Evolutionary conservation across 306 rosid genomes (phyloP).

Genomic region (Rosa rugosa): DNA sequence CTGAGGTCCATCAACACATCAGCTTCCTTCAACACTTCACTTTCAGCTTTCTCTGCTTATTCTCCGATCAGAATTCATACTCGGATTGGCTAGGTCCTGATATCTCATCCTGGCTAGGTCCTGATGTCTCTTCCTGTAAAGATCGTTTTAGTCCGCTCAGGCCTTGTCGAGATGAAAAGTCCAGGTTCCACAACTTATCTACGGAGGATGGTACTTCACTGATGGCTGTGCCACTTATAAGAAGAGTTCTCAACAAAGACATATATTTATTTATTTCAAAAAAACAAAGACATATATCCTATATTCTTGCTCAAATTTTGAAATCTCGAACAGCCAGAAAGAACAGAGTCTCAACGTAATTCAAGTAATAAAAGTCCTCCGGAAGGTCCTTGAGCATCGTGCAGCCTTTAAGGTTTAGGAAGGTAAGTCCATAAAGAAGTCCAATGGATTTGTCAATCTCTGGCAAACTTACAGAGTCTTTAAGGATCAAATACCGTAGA

Average conservation of each 20-base stretch:
- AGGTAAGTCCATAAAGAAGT: conserved; percentile 9
- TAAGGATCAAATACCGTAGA: conserved; percentile 32
- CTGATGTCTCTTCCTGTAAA: no score
- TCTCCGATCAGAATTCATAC: no score
- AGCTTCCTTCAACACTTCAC: no score
- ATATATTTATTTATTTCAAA: no score
- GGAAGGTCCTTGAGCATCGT: conserved; percentile 26
- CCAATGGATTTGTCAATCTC: conserved; percentile 19
- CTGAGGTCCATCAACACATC: no score
- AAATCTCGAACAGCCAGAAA: conserved; percentile 42
- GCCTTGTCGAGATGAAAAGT: no score
- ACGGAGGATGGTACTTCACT: conserved; percentile 25
- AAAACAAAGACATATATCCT: conserved; percentile 33
- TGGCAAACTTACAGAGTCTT: conserved; percentile 23
- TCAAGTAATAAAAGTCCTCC: no score
- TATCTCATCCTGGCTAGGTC: no score
- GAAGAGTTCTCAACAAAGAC: conserved; percentile 37
- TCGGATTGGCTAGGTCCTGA: no score
- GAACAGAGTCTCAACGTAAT: conserved; percentile 20
- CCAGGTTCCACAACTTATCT: no score
- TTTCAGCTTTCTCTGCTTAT: no score
- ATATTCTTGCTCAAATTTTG: conserved; percentile 28
- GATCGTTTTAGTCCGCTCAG: no score
- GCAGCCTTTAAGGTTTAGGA: conserved; percentile 35
- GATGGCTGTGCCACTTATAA: conserved; percentile 33